Base-by-base conservation (phyloP, 805 yeast species). In the Cyberlindnera mississippiensis region DNA sequence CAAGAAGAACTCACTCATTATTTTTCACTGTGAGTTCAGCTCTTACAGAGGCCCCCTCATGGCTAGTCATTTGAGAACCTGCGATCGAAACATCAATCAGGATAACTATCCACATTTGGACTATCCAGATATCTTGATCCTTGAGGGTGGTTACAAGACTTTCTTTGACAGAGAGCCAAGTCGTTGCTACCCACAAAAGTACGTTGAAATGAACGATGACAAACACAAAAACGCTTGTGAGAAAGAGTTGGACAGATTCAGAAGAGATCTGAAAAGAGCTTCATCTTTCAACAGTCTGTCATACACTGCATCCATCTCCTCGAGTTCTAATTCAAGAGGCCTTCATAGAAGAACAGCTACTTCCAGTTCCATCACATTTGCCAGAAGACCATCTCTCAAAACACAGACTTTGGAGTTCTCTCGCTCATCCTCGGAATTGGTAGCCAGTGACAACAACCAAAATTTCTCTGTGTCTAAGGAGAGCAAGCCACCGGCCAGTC, bases 11-110 rank as follows among this genome's bases (percentile, higher is more conserved):
- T 70, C 69, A 4, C 66, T 93, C 41, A 61, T 91, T 6, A 72
- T 93, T 10, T 91, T 93, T 68, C 97, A 93, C 63, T 93, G 99
- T 65, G 99, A 93, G 64, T 91, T 88, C 61, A 83, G 95, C 29
- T 78, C 95, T 6, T 87, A 83, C 59, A 72, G 99, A 45, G 96
- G 98, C n/a, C 99, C 99, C 4, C 68, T 83, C 36, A 78, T 93
- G 84, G 98, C 98, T 1, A 70, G 80, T 40, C 89, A 88, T 60
- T 71, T 93, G 42, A 71, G 99, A 47, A 82, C 82, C 45, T 75
- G 85, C 52, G 99, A 93, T 65, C 75, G 99, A 48, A 73, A 75
- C 30, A 52, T 78, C 39, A 89, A 90, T 61, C 71, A 78, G 47
- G 79, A 82, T 42, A 70, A 74, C 46, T 93, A 93, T 63, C 99